A percentile compares a stretch with the other conserved stretches of the same genome.
These are phyloP conservation scores for Cercophora scortea DNA, from an alignment of 495 filamentous ascomycete species.

Conservation along the genomic window DNA sequence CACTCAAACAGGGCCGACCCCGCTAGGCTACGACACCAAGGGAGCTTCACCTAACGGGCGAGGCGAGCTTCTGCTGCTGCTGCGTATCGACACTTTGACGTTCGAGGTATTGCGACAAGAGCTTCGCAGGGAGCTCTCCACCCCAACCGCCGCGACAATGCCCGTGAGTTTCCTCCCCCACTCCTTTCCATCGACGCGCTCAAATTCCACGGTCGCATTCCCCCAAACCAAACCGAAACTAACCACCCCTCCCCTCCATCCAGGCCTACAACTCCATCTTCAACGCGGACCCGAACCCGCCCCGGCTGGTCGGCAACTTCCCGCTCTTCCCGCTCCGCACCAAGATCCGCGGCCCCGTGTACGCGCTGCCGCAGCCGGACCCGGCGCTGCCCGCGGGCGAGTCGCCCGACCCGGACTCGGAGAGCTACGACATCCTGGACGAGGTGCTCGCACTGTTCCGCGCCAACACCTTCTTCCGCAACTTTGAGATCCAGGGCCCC, in stretches of 20 bases:
- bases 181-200: background rate
- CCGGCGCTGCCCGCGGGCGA: conserved; percentile 60
- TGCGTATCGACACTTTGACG: no score
- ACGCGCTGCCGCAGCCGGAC: conserved; percentile 55
- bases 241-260: background rate
- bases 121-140: background rate
- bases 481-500: conserved; percentile 97
- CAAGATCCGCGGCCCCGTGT: conserved; percentile 83
- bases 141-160: background rate
- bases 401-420: conserved; percentile 72
- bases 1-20: conserved; percentile 8
- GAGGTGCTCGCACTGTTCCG: conserved; percentile 90
- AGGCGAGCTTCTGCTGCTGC: no score
- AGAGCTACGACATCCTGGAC: conserved; percentile 91
- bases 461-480: conserved; percentile 97
- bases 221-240: background rate
- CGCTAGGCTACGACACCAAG: conserved; percentile 19
- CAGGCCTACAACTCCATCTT: conserved; percentile 94
- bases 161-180: background rate
- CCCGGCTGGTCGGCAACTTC: conserved; percentile 67
- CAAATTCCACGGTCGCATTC: background rate
- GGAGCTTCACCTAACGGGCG: no score
- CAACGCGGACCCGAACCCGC: conserved; percentile 58
- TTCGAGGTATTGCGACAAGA: background rate
- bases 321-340: conserved; percentile 91